phyloP scores from a whole-genome alignment of 1,139 yeast species.

The Lodderomyces jiufengensis region DNA sequence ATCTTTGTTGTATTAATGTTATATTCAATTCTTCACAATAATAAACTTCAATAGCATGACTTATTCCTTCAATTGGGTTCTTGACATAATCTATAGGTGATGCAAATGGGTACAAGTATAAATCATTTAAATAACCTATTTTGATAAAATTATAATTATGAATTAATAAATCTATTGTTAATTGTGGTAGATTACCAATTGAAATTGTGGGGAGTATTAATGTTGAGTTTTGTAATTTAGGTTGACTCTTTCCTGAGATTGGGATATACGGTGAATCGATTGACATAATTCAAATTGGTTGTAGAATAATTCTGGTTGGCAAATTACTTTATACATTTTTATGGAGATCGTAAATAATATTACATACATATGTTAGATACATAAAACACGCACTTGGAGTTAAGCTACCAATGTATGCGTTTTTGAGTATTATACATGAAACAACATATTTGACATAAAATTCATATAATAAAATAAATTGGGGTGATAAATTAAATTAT shows the following conservation, averaged over 20 bases:
- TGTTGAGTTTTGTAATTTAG: constrained; percentile 11
- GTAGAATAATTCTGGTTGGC: not conserved
- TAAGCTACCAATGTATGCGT: too few relatives aligned
- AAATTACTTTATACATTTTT: too few relatives aligned
- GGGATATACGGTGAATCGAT: constrained; percentile 5
- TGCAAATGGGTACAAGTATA: constrained; percentile 73
- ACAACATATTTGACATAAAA: too few relatives aligned
- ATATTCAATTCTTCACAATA: constrained; percentile 35
- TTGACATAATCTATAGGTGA: constrained; percentile 60
- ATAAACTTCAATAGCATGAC: constrained; percentile 63
- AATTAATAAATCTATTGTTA: constrained; percentile 69
- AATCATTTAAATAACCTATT: constrained; percentile 55
- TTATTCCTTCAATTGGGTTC: constrained; percentile 29
- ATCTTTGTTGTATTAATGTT: constrained; percentile 71
- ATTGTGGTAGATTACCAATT: constrained; percentile 87
- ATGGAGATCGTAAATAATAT: not conserved
- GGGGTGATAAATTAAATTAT: too few relatives aligned
- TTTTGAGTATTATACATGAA: too few relatives aligned
- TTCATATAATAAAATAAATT: too few relatives aligned
- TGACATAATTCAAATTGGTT: not conserved
- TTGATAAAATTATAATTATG: constrained; percentile 54
- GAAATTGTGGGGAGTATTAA: constrained; percentile 76
- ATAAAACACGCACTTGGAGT: too few relatives aligned
- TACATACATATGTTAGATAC: not conserved
- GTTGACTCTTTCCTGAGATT: too few relatives aligned